Conservation (phyloP, 495 filamentous ascomycete species). For the Annulohypoxylon bovei region DNA sequence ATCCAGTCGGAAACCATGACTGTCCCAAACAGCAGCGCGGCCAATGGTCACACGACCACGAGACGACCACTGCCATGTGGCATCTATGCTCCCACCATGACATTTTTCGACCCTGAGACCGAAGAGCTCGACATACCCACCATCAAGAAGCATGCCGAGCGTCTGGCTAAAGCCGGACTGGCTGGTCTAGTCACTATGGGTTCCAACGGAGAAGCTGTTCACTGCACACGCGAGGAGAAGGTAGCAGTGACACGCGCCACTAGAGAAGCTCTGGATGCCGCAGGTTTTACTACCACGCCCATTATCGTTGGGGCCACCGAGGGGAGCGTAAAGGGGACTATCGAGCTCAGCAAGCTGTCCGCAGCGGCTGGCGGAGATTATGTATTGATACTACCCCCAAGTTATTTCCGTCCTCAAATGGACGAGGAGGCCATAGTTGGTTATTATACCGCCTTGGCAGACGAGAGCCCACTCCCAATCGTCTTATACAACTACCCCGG, state of each 20-base stretch:
- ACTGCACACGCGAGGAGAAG: conserved; percentile 80
- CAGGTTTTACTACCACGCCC: conserved; percentile 77
- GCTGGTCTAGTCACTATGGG: conserved; percentile 89
- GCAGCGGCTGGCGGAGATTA: conserved; percentile 79
- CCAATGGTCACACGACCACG: conserved; percentile 53
- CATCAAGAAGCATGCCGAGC: conserved; percentile 81
- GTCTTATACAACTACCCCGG: conserved; percentile 93
- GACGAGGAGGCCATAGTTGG: conserved; percentile 79
- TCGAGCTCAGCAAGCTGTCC: conserved; percentile 77
- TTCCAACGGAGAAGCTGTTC: conserved; percentile 89
- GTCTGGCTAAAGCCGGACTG: conserved; percentile 82
- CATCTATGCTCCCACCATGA: conserved; percentile 91
- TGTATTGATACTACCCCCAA: conserved; percentile 78
- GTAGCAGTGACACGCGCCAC: conserved; percentile 79
- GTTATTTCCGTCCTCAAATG: conserved; percentile 83
- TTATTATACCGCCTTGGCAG: conserved; percentile 81
- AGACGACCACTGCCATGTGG: conserved; percentile 78
- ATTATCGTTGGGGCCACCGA: conserved; percentile 85
- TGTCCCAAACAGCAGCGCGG: conserved; percentile 47
- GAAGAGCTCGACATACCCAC: conserved; percentile 84
- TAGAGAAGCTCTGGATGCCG: conserved; percentile 82
- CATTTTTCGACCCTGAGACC: conserved; percentile 83
- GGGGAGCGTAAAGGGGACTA: conserved; percentile 78
- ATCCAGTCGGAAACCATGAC: conserved; percentile 46
- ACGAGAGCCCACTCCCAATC: conserved; percentile 78